Evolutionary conservation across 2,329 filamentous ascomycete species (phyloP), one percentile per base, ranked within the genome.

Genomic region (Stromatinia cepivora): DNA sequence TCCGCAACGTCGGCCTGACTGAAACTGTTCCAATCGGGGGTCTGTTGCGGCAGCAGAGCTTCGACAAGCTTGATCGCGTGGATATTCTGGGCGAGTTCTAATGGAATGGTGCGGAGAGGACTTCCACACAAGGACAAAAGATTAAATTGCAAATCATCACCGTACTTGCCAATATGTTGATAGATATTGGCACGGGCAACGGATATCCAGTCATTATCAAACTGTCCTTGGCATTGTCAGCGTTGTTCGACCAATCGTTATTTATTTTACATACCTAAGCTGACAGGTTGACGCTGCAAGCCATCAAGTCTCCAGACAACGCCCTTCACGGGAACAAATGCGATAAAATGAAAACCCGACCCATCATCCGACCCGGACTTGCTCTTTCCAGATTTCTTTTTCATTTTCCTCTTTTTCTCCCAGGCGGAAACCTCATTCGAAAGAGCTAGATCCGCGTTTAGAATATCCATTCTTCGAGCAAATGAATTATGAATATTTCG

Each of bases 241-340:
- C 9, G n/a, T 31, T 13, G 34, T 25, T 31, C 4, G 46, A 67
- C 1, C 36, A n/a, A 45, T 31, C 2, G 11, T 11, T 17, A 8
- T 25, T 31, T 42, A 15, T 42, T 67, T 53, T 66, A 72, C 71
- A 69, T 78, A 80, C 89, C 90, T 69, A 93, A 82, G 69, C 84
- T 85, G 46, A 88, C 85, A 4, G 93, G 94, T 72, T 89, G 87
- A 54, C 82, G 82, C 78, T 94, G 88, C 31, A 97, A 82, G 6
- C 94, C 94, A 79, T 98, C 94, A 7, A 98, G 87, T 78, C 94
- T 92, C 93, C 93, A 97, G 20, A 97, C 86, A 69, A 87, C 83
- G 3, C 87, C 89, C n/a, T 86, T 84, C 20, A 88, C 86, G 2
- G 92, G 92, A 42, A 97, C 88, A 77, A 94, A 97, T 9, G 93